These are phyloP conservation scores for Fusarium torreyae DNA, from an alignment of 2,329 filamentous ascomycete species.

Conservation along the genomic window DNA sequence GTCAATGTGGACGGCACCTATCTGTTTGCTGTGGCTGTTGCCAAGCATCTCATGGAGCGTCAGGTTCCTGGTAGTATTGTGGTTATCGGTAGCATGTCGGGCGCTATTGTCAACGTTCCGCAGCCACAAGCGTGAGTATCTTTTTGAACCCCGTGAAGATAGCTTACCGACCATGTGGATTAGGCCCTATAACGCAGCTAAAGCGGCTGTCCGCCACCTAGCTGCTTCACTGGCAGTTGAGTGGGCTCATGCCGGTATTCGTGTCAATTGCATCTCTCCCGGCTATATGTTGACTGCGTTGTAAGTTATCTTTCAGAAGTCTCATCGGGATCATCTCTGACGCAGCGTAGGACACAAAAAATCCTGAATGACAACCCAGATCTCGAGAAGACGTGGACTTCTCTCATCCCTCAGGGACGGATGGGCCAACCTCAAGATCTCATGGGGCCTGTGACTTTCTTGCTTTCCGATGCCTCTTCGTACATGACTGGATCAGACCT, in stretches of 20 bases:
- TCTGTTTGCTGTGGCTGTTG: constrained; percentile 85
- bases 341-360: constrained; percentile 79
- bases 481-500: constrained; percentile 83
- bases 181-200: constrained; percentile 89
- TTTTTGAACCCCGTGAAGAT: fast-evolving
- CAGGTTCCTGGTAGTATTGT: constrained; percentile 87
- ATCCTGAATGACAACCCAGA: constrained; percentile 97
- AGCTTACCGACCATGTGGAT: neutral
- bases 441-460: constrained; percentile 91
- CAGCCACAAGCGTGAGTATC: constrained; percentile 82
- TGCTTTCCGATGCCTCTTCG: constrained; percentile 82
- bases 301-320: constrained; percentile 65
- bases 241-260: constrained; percentile 88
- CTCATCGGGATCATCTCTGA: neutral
- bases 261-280: constrained; percentile 94
- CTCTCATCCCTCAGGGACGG: constrained; percentile 89
- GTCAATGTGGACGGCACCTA: constrained; percentile 96
- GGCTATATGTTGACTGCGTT: constrained; percentile 96
- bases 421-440: constrained; percentile 93
- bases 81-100: constrained; percentile 96
- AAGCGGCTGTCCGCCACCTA: constrained; percentile 91
- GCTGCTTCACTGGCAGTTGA: constrained; percentile 91
- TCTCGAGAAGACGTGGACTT: constrained; percentile 89
- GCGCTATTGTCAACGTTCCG: constrained; percentile 92
- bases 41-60: constrained; percentile 89